Evolutionary conservation across 768 basidiomycete genomes (phyloP).

Genomic region (Kwoniella europaea): DNA sequence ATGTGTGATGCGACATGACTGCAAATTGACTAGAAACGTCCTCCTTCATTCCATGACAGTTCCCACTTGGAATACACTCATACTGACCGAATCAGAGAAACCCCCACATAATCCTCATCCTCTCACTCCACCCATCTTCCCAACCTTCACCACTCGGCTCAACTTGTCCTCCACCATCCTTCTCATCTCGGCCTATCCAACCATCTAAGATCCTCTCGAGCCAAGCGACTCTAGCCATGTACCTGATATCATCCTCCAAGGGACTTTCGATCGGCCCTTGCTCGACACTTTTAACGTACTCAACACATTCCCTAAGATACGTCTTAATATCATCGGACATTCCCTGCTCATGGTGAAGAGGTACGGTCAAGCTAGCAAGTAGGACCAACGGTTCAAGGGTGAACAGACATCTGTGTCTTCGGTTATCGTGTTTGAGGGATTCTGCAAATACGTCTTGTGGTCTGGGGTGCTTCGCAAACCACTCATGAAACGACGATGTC

Average conservation of each 20-base stretch:
- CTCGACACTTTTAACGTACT: neutral
- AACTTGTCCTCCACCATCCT: neutral
- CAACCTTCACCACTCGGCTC: slow-evolving; percentile 14
- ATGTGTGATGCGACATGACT: too few species aligned
- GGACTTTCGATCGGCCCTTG: slow-evolving; percentile 12
- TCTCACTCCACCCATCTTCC: slow-evolving; percentile 12
- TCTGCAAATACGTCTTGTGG: neutral
- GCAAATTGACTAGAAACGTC: too few species aligned
- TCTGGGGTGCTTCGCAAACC: neutral
- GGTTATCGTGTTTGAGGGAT: neutral
- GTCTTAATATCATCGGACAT: neutral
- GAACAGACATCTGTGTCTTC: slow-evolving; percentile 7
- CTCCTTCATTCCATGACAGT: too few species aligned
- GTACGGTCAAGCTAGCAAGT: neutral
- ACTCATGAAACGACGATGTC: neutral
- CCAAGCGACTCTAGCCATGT: slow-evolving; percentile 9
- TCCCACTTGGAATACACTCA: too few species aligned
- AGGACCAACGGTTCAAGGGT: slow-evolving; percentile 2
- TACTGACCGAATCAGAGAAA: slow-evolving; percentile 6
- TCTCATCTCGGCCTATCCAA: neutral
- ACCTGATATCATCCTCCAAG: slow-evolving; percentile 9
- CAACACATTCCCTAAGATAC: neutral
- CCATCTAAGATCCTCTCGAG: slow-evolving; percentile 7
- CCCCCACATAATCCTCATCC: slow-evolving; percentile 21
- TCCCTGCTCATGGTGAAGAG: neutral